Base-by-base conservation (phyloP, 164 flowering plant species). In the Nelumbo lutea region DNA sequence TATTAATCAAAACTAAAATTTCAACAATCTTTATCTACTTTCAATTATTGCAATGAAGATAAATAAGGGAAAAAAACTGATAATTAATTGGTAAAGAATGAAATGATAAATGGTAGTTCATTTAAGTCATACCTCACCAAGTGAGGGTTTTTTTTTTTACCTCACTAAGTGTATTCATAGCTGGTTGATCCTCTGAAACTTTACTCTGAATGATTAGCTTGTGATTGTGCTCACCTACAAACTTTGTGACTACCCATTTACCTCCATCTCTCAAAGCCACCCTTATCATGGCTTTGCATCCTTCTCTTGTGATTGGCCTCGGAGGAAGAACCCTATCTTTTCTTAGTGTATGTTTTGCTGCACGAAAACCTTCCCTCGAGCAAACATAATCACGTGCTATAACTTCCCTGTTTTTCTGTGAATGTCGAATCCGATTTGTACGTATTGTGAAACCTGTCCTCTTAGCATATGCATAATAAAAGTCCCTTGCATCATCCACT, bases 221-320 rank as follows among this genome's bases (percentile, higher is more conserved):
- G 67, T 77, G 80, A 69, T 73, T 77, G 67, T 77, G 77, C 59
- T 73, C 80, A 45, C 48, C 62, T 38, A 77, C 63, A 42, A 77
- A 77, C 48, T 77, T 77, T 39, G 77, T 77, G 43, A 77, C 80
- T 41, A 67, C 59, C 80, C 80, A 77, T 67, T 70, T 73, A 40
- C 74, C 72, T 55, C 66, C 73, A 73, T 77, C 77, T 51, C 74
- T 73, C 58, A 66, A 74, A 5, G 75, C 75, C 66, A 77, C 66
- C 70, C 80, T 73, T 43, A 77, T 77, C 77, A 77, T 77, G 1
- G 80, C 80, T 55, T 73, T 76, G 72, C 83, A 72, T 50, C 78
- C 80, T 73, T 70, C 76, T 73, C 79, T 73, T 50, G 76, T 77
- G 59, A 69, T 14, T 62, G 76, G 76, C 61, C 79, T 61, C 5